These are phyloP conservation scores for Phialemoniopsis sp. DNA, from an alignment of 2,329 filamentous ascomycete genomes.

Conservation along the genomic window DNA sequence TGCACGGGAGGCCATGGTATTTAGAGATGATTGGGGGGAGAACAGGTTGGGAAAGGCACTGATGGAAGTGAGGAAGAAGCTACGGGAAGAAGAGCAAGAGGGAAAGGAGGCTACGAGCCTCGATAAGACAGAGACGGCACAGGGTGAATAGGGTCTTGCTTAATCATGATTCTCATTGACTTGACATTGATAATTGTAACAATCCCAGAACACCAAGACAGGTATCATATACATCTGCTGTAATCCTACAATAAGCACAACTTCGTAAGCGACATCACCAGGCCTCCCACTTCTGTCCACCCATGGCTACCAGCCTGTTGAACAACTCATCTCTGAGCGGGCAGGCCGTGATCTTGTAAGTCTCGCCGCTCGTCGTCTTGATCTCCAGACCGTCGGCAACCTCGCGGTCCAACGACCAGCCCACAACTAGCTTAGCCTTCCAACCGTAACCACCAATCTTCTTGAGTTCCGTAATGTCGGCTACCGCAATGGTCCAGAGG, in stretches of 20 bases:
- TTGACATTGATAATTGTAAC: too few species aligned
- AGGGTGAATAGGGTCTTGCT: too few species aligned
- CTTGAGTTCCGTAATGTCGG: constrained; percentile 68
- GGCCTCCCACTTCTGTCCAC: constrained; percentile 78
- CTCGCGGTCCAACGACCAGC: constrained; percentile 71
- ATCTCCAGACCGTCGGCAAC: constrained; percentile 74
- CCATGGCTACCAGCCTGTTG: constrained; percentile 48
- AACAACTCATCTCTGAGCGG: constrained; percentile 65
- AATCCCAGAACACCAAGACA: too few species aligned
- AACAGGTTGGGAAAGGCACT: constrained; percentile 23
- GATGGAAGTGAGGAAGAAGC: constrained; percentile 17
- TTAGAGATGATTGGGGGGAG: constrained; percentile 20
- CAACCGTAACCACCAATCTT: constrained; percentile 80
- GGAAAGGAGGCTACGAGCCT: too few species aligned
- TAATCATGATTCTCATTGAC: too few species aligned
- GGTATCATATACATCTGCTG: too few species aligned
- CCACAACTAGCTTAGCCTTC: constrained; percentile 80
- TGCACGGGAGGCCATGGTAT: constrained; percentile 19
- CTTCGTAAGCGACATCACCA: constrained; percentile 41
- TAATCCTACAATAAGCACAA: too few species aligned
- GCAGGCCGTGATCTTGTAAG: constrained; percentile 66
- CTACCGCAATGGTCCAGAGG: constrained; percentile 65
- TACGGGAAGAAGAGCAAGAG: constrained; percentile 6
- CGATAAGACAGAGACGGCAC: too few species aligned
- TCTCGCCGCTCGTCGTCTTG: constrained; percentile 48